These are phyloP conservation scores for Collybia sp. DNA, from an alignment of 768 basidiomycete species.

Conservation along the genomic window DNA sequence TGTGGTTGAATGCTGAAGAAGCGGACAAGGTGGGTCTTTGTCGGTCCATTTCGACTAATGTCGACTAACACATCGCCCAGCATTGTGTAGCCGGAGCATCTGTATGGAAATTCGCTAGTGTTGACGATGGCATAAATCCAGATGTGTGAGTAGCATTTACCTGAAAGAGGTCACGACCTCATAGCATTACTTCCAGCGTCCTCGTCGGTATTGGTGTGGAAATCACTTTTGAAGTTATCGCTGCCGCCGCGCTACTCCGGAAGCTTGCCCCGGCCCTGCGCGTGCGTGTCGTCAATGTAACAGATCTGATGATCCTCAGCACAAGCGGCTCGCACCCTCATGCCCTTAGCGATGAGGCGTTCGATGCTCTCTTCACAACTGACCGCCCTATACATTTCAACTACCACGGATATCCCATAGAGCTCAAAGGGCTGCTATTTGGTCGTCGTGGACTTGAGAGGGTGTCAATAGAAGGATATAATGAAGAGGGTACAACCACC, in stretches of 20 bases:
- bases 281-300: constrained; percentile 84
- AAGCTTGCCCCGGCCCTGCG: constrained; percentile 67
- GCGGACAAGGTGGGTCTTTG: constrained; percentile 49
- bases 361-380: constrained; percentile 66
- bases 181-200: constrained; percentile 45
- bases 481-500: constrained; percentile 77
- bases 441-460: constrained; percentile 47
- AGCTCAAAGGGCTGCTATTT: constrained; percentile 62
- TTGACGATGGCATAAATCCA: constrained; percentile 65
- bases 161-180: not conserved
- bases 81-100: constrained; percentile 88
- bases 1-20: constrained; percentile 76
- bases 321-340: constrained; percentile 73
- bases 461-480: constrained; percentile 57
- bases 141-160: constrained; percentile 49
- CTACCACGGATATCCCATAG: constrained; percentile 79
- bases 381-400: constrained; percentile 73
- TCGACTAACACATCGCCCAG: constrained; percentile 20
- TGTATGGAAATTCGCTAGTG: constrained; percentile 80
- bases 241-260: constrained; percentile 77
- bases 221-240: constrained; percentile 85
- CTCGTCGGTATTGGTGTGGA: constrained; percentile 87
- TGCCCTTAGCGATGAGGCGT: constrained; percentile 55
- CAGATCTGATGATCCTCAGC: constrained; percentile 82
- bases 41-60: not conserved